These are phyloP conservation scores for Davidsoniella virescens DNA, from an alignment of 2,329 filamentous ascomycete genomes.

Conservation along the genomic window DNA sequence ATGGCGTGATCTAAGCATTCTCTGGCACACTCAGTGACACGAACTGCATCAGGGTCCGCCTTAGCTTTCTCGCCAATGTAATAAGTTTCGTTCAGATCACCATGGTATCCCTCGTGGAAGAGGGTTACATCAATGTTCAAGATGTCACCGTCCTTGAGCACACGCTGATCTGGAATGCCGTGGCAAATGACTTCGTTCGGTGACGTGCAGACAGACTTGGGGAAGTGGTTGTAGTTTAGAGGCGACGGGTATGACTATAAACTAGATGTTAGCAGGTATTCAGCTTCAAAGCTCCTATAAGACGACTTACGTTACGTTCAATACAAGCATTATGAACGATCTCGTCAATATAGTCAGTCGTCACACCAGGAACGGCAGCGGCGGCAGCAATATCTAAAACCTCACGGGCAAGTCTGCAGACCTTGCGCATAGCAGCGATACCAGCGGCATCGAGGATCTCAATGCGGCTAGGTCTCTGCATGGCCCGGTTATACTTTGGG, in stretches of 20 bases:
- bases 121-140: slow-evolving; percentile 92
- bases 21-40: slow-evolving; percentile 77
- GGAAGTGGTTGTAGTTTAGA: slow-evolving; percentile 89
- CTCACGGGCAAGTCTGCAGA: slow-evolving; percentile 73
- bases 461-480: slow-evolving; percentile 62
- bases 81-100: slow-evolving; percentile 96
- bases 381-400: slow-evolving; percentile 82
- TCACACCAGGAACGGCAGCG: slow-evolving; percentile 75
- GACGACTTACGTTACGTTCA: slow-evolving; percentile 61
- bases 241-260: slow-evolving; percentile 83
- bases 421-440: slow-evolving; percentile 82
- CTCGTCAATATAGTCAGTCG: slow-evolving; percentile 89
- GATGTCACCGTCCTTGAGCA: slow-evolving; percentile 83
- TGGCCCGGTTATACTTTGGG: slow-evolving; percentile 40
- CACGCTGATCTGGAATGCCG: slow-evolving; percentile 84
- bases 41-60: slow-evolving; percentile 69
- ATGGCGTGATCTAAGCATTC: slow-evolving; percentile 87
- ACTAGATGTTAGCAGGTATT: slow-evolving; percentile 11
- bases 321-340: slow-evolving; percentile 89
- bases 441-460: slow-evolving; percentile 64
- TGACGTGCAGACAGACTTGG: slow-evolving; percentile 95
- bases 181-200: slow-evolving; percentile 97
- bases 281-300: neutral
- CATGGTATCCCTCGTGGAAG: slow-evolving; percentile 89
- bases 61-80: slow-evolving; percentile 84